These are phyloP conservation scores for Heterobasidion parviporum DNA, from an alignment of 1,284 basidiomycete species.

Conservation along the genomic window DNA sequence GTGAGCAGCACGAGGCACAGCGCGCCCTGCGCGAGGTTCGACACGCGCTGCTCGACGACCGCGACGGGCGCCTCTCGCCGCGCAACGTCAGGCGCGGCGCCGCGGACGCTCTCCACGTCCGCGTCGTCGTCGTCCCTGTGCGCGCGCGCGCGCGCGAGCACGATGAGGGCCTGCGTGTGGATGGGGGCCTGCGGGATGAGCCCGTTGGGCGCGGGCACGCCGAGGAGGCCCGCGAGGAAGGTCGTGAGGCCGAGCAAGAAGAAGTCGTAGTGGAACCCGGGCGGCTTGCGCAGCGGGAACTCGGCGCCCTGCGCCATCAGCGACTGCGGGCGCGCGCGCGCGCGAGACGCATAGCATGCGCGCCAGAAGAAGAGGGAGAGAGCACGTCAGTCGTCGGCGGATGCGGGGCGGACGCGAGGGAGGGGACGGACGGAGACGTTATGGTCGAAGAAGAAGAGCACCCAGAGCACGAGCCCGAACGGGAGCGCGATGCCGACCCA, in stretches of 20 bases:
- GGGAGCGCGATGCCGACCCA: constrained; percentile 84
- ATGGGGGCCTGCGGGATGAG: constrained; percentile 96
- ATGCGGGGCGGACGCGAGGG: no score
- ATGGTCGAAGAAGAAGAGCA: constrained; percentile 75
- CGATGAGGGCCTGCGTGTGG: constrained; percentile 80
- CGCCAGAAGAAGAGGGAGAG: no score
- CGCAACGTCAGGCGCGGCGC: not conserved
- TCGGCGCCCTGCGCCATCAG: constrained; percentile 90
- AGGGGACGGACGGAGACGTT: constrained; percentile 68
- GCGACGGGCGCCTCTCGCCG: constrained; percentile 56
- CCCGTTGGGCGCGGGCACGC: constrained; percentile 91
- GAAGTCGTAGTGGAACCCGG: constrained; percentile 89
- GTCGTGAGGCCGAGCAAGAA: constrained; percentile 89
- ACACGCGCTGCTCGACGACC: constrained; percentile 86
- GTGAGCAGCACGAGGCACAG: constrained; percentile 77
- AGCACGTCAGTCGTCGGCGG: no score
- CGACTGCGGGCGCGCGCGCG: constrained; percentile 38
- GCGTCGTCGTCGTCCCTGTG: constrained; percentile 27
- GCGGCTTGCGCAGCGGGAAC: constrained; percentile 86
- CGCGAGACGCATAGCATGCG: no score
- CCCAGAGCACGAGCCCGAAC: constrained; percentile 65
- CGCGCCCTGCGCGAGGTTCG: constrained; percentile 79
- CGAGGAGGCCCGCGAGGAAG: constrained; percentile 85
- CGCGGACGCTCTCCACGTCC: not conserved
- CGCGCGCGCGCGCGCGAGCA: constrained; percentile 52